These are phyloP conservation scores for Aureobasidium melanogenum DNA, from an alignment of 2,329 filamentous ascomycete genomes.

Conservation along the genomic window DNA sequence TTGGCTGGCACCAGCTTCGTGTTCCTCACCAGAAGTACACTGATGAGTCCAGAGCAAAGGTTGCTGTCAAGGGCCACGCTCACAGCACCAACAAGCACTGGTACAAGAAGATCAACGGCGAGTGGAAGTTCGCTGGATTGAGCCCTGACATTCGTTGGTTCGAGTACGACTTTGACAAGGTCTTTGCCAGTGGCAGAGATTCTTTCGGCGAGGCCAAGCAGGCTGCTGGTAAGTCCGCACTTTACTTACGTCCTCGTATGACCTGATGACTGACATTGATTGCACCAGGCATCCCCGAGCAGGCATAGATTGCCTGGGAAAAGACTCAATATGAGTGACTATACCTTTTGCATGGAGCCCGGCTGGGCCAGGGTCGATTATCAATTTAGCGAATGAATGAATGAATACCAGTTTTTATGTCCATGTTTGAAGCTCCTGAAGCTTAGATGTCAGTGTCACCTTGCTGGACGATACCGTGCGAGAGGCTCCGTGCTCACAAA, in stretches of 20 bases:
- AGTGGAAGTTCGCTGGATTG: constrained; percentile 51
- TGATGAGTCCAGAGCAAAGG: constrained; percentile 37
- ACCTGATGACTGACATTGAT: neutral
- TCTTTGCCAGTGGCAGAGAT: constrained; percentile 42
- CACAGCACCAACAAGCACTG: constrained; percentile 46
- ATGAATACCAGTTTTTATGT: neutral
- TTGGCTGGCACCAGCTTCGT: constrained; percentile 48
- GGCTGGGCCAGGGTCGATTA: neutral
- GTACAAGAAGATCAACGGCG: constrained; percentile 50
- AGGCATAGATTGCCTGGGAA: constrained; percentile 3
- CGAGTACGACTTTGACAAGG: constrained; percentile 49
- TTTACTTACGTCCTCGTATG: neutral
- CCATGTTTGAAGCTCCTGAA: neutral
- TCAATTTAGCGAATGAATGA: constrained; percentile 9
- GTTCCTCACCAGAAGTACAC: constrained; percentile 50
- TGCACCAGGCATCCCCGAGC: constrained; percentile 10
- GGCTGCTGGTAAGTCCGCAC: constrained; percentile 25
- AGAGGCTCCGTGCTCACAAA: neutral
- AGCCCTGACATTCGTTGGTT: constrained; percentile 46
- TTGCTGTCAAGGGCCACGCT: constrained; percentile 47
- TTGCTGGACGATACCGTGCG: neutral
- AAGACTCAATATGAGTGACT: neutral
- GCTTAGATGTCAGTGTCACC: neutral
- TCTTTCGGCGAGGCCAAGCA: constrained; percentile 34
- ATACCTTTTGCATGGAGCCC: neutral